Conservation (phyloP, 1,139 yeast species). For the Nakaseomyces sp. region DNA sequence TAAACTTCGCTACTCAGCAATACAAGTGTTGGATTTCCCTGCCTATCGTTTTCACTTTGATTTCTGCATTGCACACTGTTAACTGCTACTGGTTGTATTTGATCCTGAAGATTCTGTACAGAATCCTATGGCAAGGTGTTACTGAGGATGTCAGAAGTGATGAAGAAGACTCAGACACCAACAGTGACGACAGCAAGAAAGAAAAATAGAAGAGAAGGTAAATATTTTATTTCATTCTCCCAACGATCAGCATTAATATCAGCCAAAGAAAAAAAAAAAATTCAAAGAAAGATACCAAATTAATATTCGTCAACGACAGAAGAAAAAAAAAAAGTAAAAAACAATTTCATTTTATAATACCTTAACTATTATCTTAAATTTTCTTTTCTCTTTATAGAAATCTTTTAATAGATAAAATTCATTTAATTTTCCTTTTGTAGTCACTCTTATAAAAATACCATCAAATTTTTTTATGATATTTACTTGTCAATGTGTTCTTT, state of each 20-base stretch:
- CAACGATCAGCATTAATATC: no score
- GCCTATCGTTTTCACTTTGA: slow-evolving; percentile 68
- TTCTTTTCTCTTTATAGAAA: not conserved
- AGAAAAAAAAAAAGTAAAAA: not conserved
- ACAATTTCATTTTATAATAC: no score
- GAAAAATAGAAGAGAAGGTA: not conserved
- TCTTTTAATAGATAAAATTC: not conserved
- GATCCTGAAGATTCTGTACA: slow-evolving; percentile 62
- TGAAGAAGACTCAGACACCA: slow-evolving; percentile 41
- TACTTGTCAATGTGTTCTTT: not conserved
- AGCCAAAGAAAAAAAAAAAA: not conserved
- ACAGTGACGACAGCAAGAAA: slow-evolving; percentile 39
- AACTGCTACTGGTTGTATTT: slow-evolving; percentile 79
- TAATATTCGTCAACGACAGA: slow-evolving; percentile 2
- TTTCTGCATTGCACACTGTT: slow-evolving; percentile 71
- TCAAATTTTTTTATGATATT: not conserved
- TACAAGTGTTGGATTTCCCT: slow-evolving; percentile 92
- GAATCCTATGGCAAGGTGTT: slow-evolving; percentile 45
- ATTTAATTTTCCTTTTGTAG: not conserved
- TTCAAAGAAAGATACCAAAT: not conserved
- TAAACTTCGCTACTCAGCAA: slow-evolving; percentile 84
- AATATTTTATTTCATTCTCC: not conserved
- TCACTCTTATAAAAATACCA: no score
- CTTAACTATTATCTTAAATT: not conserved
- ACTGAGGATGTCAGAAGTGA: slow-evolving; percentile 81